These are phyloP conservation scores for Penstemon eatonii DNA, from an alignment of 257 asterid genomes.

Conservation along the genomic window DNA sequence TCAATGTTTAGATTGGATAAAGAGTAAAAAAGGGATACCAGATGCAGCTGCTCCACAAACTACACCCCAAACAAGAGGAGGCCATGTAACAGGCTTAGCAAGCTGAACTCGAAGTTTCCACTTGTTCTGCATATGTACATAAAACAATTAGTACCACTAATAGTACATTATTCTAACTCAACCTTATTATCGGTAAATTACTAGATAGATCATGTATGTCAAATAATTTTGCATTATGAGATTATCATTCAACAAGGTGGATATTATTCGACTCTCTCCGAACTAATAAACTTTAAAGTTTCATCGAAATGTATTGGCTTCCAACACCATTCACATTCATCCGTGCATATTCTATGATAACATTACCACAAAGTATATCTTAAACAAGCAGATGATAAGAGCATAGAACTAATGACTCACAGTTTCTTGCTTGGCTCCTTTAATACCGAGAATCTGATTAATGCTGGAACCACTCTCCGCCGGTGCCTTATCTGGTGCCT, in stretches of 20 bases:
- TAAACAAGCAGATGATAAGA: background rate
- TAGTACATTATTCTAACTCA: background rate
- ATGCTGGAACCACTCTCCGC: conserved; percentile 50
- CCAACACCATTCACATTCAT: no score
- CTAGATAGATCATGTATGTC: no score
- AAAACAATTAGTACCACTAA: conserved; percentile 5
- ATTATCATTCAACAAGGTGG: no score
- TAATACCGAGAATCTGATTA: conserved; percentile 67
- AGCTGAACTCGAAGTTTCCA: conserved; percentile 96
- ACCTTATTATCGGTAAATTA: no score
- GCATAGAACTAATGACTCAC: conserved; percentile 34
- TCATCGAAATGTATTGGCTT: no score
- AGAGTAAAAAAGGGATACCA: conserved; percentile 43
- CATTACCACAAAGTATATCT: no score
- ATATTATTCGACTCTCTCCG: no score
- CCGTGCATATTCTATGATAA: no score
- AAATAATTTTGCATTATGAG: no score
- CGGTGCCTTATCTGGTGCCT: conserved; percentile 52
- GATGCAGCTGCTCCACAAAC: conserved; percentile 99
- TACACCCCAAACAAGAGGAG: conserved; percentile 96
- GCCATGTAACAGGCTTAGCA: conserved; percentile 95
- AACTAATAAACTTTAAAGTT: no score
- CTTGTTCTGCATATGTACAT: conserved; percentile 49
- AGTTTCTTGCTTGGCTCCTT: conserved; percentile 66
- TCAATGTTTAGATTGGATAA: background rate